Percentiles rank a stretch among this genome's conserved stretches.
These are phyloP conservation scores for Nannochloropsis salina DNA, from an alignment of 108 stramenopile genomes.

Conservation along the genomic window DNA sequence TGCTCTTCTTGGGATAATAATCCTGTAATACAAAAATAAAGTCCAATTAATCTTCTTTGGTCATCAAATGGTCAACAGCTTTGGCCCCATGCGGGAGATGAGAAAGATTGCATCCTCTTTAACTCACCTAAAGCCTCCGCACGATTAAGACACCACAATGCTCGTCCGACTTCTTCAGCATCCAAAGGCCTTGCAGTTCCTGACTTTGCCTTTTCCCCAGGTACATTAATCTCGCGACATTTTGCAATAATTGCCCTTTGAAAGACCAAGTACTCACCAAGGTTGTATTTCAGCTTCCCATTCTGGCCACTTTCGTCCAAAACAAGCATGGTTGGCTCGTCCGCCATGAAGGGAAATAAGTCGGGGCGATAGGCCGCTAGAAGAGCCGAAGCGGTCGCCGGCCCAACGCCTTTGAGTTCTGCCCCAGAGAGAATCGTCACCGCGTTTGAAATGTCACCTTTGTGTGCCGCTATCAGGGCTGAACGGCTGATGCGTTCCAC, in stretches of 20 bases:
- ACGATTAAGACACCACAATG: background rate
- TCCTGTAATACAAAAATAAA: no score
- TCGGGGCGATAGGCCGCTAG: slow-evolving; percentile 12
- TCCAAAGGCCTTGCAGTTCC: background rate
- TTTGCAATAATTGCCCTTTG: background rate
- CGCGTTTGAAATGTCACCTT: background rate
- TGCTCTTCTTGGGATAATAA: no score
- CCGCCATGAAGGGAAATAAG: slow-evolving; percentile 14
- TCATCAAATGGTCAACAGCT: no score
- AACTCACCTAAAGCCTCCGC: background rate
- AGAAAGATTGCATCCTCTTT: no score
- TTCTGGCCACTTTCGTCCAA: background rate
- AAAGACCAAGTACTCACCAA: background rate
- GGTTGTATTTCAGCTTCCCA: background rate
- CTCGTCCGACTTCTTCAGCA: background rate
- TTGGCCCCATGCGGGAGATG: no score
- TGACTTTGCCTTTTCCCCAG: background rate
- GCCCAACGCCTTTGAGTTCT: slow-evolving; percentile 10
- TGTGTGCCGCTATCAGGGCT: background rate
- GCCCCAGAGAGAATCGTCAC: background rate
- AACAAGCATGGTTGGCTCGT: slow-evolving; percentile 5
- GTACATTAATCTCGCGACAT: background rate
- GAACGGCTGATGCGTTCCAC: background rate
- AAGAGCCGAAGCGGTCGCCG: background rate
- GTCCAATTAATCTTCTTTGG: no score